phyloP scores from a whole-genome alignment of 495 filamentous ascomycete species.

The Platismatia glauca region DNA sequence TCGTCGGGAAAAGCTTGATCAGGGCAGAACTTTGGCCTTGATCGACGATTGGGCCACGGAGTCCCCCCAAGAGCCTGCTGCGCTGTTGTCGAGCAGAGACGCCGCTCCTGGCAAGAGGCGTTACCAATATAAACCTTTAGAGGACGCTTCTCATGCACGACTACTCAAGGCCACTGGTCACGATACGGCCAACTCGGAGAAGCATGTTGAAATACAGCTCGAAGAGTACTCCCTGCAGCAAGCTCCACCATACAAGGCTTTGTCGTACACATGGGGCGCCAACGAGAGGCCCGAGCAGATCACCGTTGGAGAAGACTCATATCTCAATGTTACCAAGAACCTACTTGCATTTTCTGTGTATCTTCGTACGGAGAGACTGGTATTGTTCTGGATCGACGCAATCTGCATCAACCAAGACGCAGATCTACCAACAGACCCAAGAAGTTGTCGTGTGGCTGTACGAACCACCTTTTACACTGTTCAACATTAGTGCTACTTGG shows the following conservation, averaged over 20 bases:
- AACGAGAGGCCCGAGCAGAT: not conserved
- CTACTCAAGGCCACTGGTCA: not conserved
- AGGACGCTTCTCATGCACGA: not conserved
- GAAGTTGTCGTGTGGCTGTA: not conserved
- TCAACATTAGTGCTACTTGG: not conserved
- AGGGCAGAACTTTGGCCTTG: not conserved
- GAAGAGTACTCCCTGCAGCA: not conserved
- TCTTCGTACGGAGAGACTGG: not conserved
- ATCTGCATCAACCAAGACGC: not conserved
- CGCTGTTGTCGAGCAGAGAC: not conserved
- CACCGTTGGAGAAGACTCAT: not conserved
- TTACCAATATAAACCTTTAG: not conserved
- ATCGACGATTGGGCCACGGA: not conserved
- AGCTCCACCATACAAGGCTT: not conserved
- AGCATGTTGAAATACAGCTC: not conserved
- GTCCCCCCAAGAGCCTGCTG: not conserved
- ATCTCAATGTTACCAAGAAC: not conserved
- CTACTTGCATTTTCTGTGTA: not conserved
- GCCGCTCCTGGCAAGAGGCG: not conserved
- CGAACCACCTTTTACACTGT: not conserved
- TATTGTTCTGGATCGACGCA: not conserved
- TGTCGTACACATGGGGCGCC: not conserved
- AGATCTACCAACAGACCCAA: not conserved
- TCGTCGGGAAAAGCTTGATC: not conserved
- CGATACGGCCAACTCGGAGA: not conserved